Evolutionary conservation across 352 stramenopile species (phyloP).

Genomic region (Phytophthora fragariaefolia): DNA sequence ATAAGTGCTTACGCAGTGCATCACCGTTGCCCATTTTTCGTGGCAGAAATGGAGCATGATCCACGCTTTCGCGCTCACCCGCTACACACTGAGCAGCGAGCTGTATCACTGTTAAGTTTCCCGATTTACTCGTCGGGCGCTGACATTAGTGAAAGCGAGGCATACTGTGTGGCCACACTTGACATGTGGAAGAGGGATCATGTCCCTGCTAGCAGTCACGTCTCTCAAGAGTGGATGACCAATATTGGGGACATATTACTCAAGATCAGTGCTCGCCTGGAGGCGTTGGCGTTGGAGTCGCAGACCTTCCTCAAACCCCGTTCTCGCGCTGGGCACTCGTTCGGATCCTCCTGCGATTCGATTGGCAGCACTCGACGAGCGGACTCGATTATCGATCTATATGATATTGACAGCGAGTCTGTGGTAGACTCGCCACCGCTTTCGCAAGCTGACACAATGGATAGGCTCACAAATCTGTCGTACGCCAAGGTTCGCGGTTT

Average conservation of each 20-base stretch:
- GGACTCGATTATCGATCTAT: slow-evolving; percentile 66
- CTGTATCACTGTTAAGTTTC: slow-evolving; percentile 72
- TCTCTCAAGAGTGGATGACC: slow-evolving; percentile 68
- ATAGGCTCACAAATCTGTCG: slow-evolving; percentile 42
- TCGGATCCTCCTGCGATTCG: slow-evolving; percentile 66
- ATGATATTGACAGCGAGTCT: slow-evolving; percentile 62
- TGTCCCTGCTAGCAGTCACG: slow-evolving; percentile 60
- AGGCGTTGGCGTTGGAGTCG: slow-evolving; percentile 54
- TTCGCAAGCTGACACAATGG: slow-evolving; percentile 44
- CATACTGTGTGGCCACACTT: slow-evolving; percentile 68
- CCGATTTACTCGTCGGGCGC: slow-evolving; percentile 60
- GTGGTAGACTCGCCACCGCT: slow-evolving; percentile 41
- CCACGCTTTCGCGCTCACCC: slow-evolving; percentile 73
- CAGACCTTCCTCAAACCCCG: slow-evolving; percentile 50
- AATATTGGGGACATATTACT: slow-evolving; percentile 41
- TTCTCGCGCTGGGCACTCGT: slow-evolving; percentile 50
- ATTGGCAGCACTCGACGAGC: slow-evolving; percentile 61
- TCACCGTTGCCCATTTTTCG: slow-evolving; percentile 73
- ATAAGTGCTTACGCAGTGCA: slow-evolving; percentile 73
- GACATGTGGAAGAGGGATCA: slow-evolving; percentile 71
- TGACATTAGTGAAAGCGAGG: slow-evolving; percentile 20
- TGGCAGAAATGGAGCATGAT: slow-evolving; percentile 65
- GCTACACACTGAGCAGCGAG: slow-evolving; percentile 63
- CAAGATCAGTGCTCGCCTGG: slow-evolving; percentile 53
- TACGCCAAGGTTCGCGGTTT: slow-evolving; percentile 51